These are phyloP conservation scores for Bullera alba DNA, from an alignment of 768 basidiomycete species.

Conservation along the genomic window DNA sequence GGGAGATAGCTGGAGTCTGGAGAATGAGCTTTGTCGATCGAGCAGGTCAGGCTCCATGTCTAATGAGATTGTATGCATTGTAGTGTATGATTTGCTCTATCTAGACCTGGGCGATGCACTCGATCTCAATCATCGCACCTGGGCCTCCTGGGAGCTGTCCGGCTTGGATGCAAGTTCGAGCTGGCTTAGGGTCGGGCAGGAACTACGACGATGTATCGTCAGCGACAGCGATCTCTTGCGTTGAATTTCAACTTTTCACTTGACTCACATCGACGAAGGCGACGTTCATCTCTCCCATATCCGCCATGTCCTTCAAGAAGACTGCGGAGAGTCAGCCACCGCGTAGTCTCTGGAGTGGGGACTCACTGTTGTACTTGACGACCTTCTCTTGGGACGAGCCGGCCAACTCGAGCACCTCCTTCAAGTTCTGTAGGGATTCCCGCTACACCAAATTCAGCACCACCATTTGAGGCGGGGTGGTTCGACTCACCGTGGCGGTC, in stretches of 20 bases:
- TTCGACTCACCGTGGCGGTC: too few species aligned
- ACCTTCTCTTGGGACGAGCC: constrained; percentile 24
- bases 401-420: constrained; percentile 23
- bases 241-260: too few species aligned
- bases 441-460: too few species aligned
- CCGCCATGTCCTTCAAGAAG: background rate
- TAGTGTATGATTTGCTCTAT: too few species aligned
- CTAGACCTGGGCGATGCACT: constrained; percentile 14
- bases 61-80: too few species aligned
- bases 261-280: too few species aligned
- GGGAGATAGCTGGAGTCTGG: too few species aligned
- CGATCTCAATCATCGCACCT: constrained; percentile 10
- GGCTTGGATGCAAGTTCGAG: constrained; percentile 13
- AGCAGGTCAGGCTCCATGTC: too few species aligned
- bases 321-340: background rate
- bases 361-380: constrained; percentile 17
- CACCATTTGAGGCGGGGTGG: background rate
- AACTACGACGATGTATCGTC: constrained; percentile 2
- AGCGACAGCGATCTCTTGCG: too few species aligned
- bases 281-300: background rate
- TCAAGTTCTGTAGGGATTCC: constrained; percentile 6
- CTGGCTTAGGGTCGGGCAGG: constrained; percentile 3
- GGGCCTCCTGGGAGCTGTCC: constrained; percentile 6
- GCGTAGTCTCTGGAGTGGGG: background rate
- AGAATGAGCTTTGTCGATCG: too few species aligned